Conservation (phyloP, 305 asterid genomes). For the Solanum hybrid region DNA sequence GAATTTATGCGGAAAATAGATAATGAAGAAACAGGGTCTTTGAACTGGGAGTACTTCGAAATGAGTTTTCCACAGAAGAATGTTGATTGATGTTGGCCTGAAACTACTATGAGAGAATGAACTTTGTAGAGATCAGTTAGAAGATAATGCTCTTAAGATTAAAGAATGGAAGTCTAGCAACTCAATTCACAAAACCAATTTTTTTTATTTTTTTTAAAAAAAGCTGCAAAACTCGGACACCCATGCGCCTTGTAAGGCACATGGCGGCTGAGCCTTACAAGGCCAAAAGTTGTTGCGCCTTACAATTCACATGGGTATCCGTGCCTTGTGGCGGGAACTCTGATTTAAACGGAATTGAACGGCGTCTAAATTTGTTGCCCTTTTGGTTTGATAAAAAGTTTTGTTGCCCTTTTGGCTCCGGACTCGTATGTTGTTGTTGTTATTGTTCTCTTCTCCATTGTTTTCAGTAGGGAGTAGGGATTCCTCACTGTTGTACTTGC, state of each 20-base stretch:
- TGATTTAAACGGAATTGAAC: too few relatives aligned
- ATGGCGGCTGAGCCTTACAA: too few relatives aligned
- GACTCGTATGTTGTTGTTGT: background rate
- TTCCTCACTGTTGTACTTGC: background rate
- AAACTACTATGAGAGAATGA: constrained; percentile 43
- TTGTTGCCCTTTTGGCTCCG: too few relatives aligned
- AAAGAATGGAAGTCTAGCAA: constrained; percentile 19
- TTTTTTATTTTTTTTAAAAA: too few relatives aligned
- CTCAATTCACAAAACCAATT: too few relatives aligned
- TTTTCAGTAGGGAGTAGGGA: background rate
- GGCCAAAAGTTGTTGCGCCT: too few relatives aligned
- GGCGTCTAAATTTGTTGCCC: too few relatives aligned
- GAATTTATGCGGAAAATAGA: constrained; percentile 30
- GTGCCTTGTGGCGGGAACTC: too few relatives aligned
- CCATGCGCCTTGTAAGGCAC: too few relatives aligned
- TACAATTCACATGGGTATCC: too few relatives aligned
- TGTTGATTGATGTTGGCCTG: constrained; percentile 38
- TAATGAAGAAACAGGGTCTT: constrained; percentile 38
- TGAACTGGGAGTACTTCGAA: constrained; percentile 55
- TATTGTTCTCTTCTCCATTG: background rate
- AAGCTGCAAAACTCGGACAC: too few relatives aligned
- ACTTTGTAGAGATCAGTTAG: constrained; percentile 37
- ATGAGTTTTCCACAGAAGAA: constrained; percentile 57
- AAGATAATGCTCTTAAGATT: constrained; percentile 42
- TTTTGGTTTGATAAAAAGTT: too few relatives aligned